Percentiles rank a stretch among this genome's conserved stretches.
These are phyloP conservation scores for Coniochaeta prunicola DNA, from an alignment of 2,329 filamentous ascomycete genomes.

Conservation along the genomic window DNA sequence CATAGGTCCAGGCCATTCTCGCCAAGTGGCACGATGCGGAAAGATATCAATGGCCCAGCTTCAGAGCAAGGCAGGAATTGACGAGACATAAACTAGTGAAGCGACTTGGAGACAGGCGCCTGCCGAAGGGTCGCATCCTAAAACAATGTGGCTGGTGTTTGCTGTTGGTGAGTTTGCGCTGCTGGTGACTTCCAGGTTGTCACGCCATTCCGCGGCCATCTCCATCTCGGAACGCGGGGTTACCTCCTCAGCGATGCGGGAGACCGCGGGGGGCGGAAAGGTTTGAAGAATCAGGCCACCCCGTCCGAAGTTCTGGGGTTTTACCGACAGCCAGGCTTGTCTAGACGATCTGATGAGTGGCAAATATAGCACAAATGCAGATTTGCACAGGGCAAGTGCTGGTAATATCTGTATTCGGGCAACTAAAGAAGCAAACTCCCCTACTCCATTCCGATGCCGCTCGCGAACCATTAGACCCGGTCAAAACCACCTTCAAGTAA, in stretches of 20 bases:
- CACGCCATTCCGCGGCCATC: neutral
- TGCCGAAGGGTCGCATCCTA: neutral
- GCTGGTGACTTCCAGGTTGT: neutral
- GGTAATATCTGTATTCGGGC: neutral
- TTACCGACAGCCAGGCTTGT: constrained; percentile 3
- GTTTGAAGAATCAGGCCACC: neutral
- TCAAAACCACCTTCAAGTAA: neutral
- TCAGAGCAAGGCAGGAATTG: neutral
- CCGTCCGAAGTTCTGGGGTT: neutral
- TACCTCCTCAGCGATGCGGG: neutral
- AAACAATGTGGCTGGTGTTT: neutral
- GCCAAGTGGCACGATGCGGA: neutral
- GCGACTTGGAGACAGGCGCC: neutral
- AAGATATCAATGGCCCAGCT: neutral
- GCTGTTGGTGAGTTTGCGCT: neutral
- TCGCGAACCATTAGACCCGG: neutral
- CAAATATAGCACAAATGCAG: neutral
- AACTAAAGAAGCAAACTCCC: neutral
- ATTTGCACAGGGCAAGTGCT: neutral
- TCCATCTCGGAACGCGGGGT: neutral
- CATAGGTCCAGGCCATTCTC: neutral
- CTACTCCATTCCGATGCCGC: neutral
- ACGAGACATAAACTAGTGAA: neutral
- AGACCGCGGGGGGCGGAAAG: neutral
- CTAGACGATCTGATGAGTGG: neutral